Conservation (phyloP, 208 protist species). For the Leishmania lainsoni region DNA sequence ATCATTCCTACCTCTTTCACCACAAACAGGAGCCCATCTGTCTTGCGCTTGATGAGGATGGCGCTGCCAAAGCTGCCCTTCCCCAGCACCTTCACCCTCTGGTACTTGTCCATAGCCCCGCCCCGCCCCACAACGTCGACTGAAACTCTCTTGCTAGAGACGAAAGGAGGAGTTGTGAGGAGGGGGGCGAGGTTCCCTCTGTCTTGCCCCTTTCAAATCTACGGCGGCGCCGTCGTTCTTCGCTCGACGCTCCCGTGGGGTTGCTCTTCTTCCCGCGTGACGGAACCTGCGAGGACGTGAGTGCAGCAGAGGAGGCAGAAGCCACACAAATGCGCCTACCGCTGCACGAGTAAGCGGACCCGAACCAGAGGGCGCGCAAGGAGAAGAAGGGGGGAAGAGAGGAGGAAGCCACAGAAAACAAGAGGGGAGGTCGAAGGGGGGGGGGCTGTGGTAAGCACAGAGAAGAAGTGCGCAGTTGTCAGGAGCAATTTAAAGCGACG, state of each 20-base stretch:
- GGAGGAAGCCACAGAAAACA: background rate
- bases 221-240: too few relatives aligned
- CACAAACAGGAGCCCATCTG: conserved; percentile 84
- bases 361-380: background rate
- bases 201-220: too few relatives aligned
- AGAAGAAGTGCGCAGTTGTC: too few relatives aligned
- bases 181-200: background rate
- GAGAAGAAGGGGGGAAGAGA: background rate
- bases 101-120: conserved; percentile 87
- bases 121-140: background rate
- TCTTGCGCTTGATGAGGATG: conserved; percentile 89
- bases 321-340: background rate
- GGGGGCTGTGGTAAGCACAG: background rate
- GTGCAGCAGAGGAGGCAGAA: background rate
- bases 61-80: conserved; percentile 94
- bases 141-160: background rate
- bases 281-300: background rate
- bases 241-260: too few relatives aligned
- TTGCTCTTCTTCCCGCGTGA: too few relatives aligned
- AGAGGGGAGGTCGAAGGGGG: background rate
- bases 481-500: background rate
- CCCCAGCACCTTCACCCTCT: conserved; percentile 86
- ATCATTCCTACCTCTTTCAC: conserved; percentile 91
- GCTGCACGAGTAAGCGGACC: background rate
- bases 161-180: background rate